Base-by-base conservation (phyloP, 2,329 filamentous ascomycete species). In the Curvularia sp. region DNA sequence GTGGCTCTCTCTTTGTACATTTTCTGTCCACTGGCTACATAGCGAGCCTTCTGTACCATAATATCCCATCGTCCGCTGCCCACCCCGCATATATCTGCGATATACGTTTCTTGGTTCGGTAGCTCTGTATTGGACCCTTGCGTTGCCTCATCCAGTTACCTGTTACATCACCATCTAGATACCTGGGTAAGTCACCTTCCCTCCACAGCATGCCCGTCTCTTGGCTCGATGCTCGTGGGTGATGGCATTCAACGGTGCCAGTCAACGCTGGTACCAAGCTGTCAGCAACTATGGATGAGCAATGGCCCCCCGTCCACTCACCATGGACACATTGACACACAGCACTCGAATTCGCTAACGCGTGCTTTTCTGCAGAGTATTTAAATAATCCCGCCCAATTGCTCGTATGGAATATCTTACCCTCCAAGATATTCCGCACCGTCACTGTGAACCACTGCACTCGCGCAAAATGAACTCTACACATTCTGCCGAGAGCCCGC, bases 401-500 rank as follows among this genome's bases (percentile, higher is more conserved):
- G 58, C 57, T 51, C 33, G 58, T 24, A 77, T 77, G 75, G 74
- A 77, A 67, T 76, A 75, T 62, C 73, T 77, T 50, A 74, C 75
- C 18, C 68, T 77, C n/a, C 73, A 76, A 64, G 75, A 77, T 68
- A 67, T 75, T 62, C 74, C 75, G 65, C 68, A 71, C 42, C 73
- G 71, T 55, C 70, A 73, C 42, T 68, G 62, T 62, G 66, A 72
- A 58, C 61, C 66, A 18, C 53, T 68, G 60, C 62, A 70, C 59
- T 61, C 70, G 47, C 67, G 64, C 60, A 72, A 64, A 53, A 73
- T 76, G 71, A 61, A 68, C 48, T 65, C 69, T 15, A 57, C 62
- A 42, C 67, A 71, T 38, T 58, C 66, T 54, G 53, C 64, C 59
- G 67, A 68, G 55, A 66, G 63, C 50, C 57, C 65, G 24, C 58